Base-by-base conservation (phyloP, 768 basidiomycete genomes). In the Leccinum ochraceum region DNA sequence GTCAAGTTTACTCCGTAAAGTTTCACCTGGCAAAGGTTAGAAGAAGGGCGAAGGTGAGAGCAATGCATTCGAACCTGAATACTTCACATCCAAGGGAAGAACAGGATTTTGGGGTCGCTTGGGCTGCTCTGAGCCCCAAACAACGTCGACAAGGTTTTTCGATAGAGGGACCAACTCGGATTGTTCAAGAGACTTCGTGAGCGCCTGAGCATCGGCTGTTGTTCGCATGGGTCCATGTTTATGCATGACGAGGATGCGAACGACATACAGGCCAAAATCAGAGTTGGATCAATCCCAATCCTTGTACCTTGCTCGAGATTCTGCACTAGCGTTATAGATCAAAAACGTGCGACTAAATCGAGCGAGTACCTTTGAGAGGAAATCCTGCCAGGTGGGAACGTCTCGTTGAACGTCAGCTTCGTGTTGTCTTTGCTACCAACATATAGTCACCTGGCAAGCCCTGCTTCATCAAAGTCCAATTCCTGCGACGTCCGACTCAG, bases 401-500 rank as follows among this genome's bases (percentile, higher is more conserved):
- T 92, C 93, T 92, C 54, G 48, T 5, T 46, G 24, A 46, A 37
- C 26, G 49, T 75, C 56, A 71, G 67, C 20, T 4, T 20, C 24
- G 10, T 11, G 13, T 28, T 24, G 67, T 52, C 64, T 17, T 6
- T 57, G 53, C 32, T 53, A 50, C 62, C 57, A 30, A 59, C 37
- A 9, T 37, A 42, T 17, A 61, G 55, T 57, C 59, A 85, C 94
- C 90, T 69, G 89, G 89, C 17, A 93, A 72, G 6, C 96, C 97
- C 66, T 92, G 87, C 71, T 93, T 95, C 92, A 96, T 95, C 71
- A 98, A 75, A 1, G 81, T 89, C 96, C 96, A 99, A 62, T 95
- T 94, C 53, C 88, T 91, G 66, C 6, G 48, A 54, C 14, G 2
- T 28, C 22, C 8, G 4, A 28, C 4, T 72, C 26, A 66, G 51